These are phyloP conservation scores for Letharia lupina DNA, from an alignment of 495 filamentous ascomycete genomes.

Conservation along the genomic window DNA sequence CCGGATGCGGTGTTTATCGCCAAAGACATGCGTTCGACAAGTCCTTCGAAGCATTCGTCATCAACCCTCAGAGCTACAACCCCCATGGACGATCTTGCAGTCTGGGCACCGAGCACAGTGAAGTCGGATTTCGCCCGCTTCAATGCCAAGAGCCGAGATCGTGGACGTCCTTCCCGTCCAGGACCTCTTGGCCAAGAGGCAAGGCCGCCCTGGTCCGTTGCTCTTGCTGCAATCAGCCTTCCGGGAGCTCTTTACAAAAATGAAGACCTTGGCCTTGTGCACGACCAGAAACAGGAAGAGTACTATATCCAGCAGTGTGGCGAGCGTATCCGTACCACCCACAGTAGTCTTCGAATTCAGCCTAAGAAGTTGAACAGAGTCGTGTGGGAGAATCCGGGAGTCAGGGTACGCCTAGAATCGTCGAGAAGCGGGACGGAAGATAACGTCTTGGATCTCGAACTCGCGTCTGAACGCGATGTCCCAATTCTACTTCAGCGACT, in stretches of 20 bases:
- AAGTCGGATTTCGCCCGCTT: slow-evolving; percentile 6
- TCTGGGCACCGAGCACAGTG: slow-evolving; percentile 8
- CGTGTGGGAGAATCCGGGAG: slow-evolving; percentile 26
- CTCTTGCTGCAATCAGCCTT: slow-evolving; percentile 10
- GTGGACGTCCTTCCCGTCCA: neutral
- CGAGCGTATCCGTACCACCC: neutral
- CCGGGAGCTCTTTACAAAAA: neutral
- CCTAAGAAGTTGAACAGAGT: slow-evolving; percentile 23
- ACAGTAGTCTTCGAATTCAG: slow-evolving; percentile 13
- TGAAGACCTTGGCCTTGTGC: slow-evolving; percentile 13
- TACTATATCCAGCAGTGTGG: slow-evolving; percentile 15
- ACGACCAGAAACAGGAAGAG: neutral
- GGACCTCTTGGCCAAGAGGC: neutral
- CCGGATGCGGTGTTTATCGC: neutral
- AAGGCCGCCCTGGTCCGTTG: slow-evolving; percentile 10
- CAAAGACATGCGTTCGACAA: slow-evolving; percentile 4
- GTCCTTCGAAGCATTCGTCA: slow-evolving; percentile 3
- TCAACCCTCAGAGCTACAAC: slow-evolving; percentile 1
- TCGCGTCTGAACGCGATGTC: slow-evolving; percentile 26
- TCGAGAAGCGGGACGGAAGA: slow-evolving; percentile 24
- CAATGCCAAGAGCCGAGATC: neutral
- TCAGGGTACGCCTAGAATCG: slow-evolving; percentile 33
- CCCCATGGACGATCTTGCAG: slow-evolving; percentile 4
- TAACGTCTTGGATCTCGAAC: slow-evolving; percentile 34
- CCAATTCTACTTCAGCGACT: slow-evolving; percentile 17